Evolutionary conservation across 202 grass and related monocot species (phyloP), one percentile per base, ranked within the genome.

Genomic region (Carex arenaria): DNA sequence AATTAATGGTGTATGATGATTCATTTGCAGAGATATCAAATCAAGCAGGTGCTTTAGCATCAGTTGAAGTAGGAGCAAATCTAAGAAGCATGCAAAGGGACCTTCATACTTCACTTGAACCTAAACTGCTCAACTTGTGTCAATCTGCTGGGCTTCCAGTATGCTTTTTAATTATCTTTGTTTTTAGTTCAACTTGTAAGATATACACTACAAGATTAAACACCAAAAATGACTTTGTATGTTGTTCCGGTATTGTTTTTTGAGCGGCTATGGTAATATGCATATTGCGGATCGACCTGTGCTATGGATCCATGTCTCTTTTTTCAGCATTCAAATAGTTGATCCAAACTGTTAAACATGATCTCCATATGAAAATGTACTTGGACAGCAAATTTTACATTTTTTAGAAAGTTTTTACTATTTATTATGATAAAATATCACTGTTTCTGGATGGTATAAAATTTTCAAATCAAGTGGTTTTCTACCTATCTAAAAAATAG

Each of bases 61-160:
- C 79, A 88, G 26, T 85, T 82, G 87, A 89, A 93, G 90, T 69
- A 47, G 78, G 51, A 42, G 64, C 87, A 88, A 91, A 89, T 57
- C 88, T 95, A 69, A 80, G 85, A 66, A 88, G 62, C 73, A 53
- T 83, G 80, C 95, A 93, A 56, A 93, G 80, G 83, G 83, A 72
- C 78, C 86, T 98, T 79, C 91, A 95, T 6, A 32, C 85, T 59
- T 89, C 89, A 79, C 69, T 98, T 61, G 90, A 93, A 56, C 89
- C 91, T 61, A 85, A 98, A 83, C 57, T 98, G 59, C 84, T 85
- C 40, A 85, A 88, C 51, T 82, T 98, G 77, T 93, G 92, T 85
- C 49, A 83, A 62, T 81, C 88, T 65, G 83, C 94, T 59, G 86
- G 90, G 86, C 68, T 95, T 85, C 93, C 95, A 67, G 95, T 98